Percentiles rank a stretch among this genome's conserved stretches.
Evolutionary conservation across 2,329 filamentous ascomycete species (phyloP).

Genomic region (Beauveria pseudobassiana): DNA sequence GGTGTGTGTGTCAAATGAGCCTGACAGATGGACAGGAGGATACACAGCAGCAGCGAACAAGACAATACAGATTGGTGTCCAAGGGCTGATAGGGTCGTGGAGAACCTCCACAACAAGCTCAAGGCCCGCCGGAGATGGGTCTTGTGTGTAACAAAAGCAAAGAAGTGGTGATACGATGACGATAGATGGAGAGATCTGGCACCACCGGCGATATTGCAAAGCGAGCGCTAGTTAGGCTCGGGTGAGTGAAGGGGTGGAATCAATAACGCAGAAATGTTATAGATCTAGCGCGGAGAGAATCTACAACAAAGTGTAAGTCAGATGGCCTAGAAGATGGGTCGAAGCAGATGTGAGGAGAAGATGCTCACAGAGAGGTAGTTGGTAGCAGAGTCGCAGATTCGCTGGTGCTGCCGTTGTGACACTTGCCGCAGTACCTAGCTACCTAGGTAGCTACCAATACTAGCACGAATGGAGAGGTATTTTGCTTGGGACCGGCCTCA

Average conservation of each 20-base stretch:
- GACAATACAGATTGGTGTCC: not conserved
- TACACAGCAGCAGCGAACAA: not conserved
- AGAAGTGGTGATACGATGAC: not conserved
- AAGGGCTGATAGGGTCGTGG: not conserved
- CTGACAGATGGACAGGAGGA: not conserved
- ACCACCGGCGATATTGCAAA: not conserved
- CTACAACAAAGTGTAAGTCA: not conserved
- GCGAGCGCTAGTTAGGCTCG: not conserved
- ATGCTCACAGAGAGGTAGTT: not conserved
- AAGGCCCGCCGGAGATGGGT: conserved; percentile 7
- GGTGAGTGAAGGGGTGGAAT: not conserved
- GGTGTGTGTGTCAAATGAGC: conserved; percentile 4
- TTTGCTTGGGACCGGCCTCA: not conserved
- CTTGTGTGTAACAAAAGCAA: not conserved
- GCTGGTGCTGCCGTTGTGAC: not conserved
- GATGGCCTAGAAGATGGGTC: not conserved
- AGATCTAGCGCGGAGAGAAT: not conserved
- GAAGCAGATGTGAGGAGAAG: not conserved
- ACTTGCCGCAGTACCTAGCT: not conserved
- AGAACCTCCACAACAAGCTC: conserved; percentile 3
- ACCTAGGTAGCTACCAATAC: not conserved
- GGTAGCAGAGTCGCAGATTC: not conserved
- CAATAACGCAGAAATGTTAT: not conserved
- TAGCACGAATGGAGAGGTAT: not conserved
- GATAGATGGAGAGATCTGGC: not conserved